Base-by-base conservation (phyloP, 805 yeast species). In the Ogataea henricii region DNA sequence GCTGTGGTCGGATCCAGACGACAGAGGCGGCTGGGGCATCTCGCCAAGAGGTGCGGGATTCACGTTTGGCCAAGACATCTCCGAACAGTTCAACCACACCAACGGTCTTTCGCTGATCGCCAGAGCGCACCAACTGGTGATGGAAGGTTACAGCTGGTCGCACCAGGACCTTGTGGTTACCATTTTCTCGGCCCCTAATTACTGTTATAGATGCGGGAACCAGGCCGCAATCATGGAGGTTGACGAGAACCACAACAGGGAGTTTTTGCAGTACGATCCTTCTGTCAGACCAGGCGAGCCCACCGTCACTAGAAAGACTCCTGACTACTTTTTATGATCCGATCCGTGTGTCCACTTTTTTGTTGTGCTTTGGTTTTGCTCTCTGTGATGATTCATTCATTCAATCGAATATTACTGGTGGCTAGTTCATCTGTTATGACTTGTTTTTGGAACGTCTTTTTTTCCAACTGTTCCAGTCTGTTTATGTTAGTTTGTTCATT, bases 221-320 rank as follows among this genome's bases (percentile, higher is more conserved):
- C 96, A 89, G 74, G 97, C 97, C 37, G 97, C 97, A 32, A 89
- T 91, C 58, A 91, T 91, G 97, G 97, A 91, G 72, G 96, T 91
- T 52, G 97, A 91, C 68, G 97, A 91, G 69, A 86, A 84, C 66
- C 92, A 89, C 69, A 84, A 87, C 68, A 85, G 88, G 79, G 95
- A 85, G 67, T 89, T 90, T 68, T 73, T 92, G 70, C 97, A 92
- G 70, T 92, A 92, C 69, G 98, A 92, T 67, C 98, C 98, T 42
- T 84, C 91, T 45, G 90, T 94, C 51, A 83, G 99, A 72, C 96
- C 97, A 12, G 97, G 97, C 50, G 99, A 92, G 73, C 98, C 99
- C 48, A 88, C 96, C 8, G 98, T 91, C 33, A 88, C 96, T 37
- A 83, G 98, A 70, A 90, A 92, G 68, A 91, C 97, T 8, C 98